A percentile compares a stretch with the other conserved stretches of the same genome.
Conservation (phyloP, 805 yeast species). For the Saccharomycopsis babjevae region DNA sequence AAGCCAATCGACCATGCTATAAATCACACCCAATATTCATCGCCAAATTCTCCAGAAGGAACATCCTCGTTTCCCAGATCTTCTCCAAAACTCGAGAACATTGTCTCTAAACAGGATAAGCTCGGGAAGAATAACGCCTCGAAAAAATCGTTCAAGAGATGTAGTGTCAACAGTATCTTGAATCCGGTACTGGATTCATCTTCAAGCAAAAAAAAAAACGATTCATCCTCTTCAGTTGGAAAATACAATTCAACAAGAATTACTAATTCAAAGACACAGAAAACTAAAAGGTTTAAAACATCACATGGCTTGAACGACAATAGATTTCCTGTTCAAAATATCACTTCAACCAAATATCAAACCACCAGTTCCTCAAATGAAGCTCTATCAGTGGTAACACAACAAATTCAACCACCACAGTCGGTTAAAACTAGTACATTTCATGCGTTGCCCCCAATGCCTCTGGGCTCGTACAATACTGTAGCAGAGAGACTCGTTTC, state of each 20-base stretch:
- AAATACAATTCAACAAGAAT: not conserved
- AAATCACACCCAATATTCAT: not conserved
- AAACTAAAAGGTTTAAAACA: too few species aligned
- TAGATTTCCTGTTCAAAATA: too few species aligned
- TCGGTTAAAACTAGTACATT: too few species aligned
- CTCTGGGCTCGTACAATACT: too few species aligned
- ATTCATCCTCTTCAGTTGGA: not conserved
- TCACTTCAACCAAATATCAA: too few species aligned
- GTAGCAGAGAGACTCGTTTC: too few species aligned
- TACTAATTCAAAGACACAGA: too few species aligned
- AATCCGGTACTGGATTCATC: not conserved
- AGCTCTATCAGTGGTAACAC: too few species aligned
- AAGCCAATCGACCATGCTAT: not conserved
- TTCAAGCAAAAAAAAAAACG: not conserved
- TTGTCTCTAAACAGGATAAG: not conserved
- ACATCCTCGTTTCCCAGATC: not conserved
- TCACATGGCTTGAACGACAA: too few species aligned
- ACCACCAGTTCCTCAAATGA: too few species aligned
- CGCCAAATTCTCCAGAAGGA: not conserved
- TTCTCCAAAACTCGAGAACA: not conserved
- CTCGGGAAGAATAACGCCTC: not conserved
- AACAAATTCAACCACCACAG: too few species aligned
- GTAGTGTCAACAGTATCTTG: not conserved
- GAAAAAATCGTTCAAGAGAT: not conserved
- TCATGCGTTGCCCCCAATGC: too few species aligned